Conservation (phyloP, 208 protist genomes). For the Trypanosoma caninum region DNA sequence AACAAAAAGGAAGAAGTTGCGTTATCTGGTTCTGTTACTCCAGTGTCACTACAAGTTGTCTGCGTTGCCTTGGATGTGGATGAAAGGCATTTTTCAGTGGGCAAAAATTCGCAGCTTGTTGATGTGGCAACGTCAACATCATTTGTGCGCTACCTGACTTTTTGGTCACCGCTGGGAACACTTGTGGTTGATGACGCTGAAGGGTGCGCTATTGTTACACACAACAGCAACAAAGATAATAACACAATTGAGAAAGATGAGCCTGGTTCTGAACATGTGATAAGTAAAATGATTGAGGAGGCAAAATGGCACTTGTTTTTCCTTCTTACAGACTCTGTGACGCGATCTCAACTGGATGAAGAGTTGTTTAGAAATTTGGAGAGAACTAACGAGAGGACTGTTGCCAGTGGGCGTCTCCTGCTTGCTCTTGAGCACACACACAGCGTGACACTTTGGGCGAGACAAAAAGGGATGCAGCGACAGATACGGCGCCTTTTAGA, state of each 20-base stretch:
- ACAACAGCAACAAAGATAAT: not conserved
- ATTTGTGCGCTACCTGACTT: slow-evolving; percentile 6
- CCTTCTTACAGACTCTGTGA: not conserved
- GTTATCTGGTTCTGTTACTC: not conserved
- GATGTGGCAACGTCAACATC: not conserved
- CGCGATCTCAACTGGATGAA: not conserved
- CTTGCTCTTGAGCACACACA: slow-evolving; percentile 6
- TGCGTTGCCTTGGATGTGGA: slow-evolving; percentile 7
- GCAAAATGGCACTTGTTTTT: not conserved
- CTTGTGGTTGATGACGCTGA: slow-evolving; percentile 5
- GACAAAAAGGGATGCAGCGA: slow-evolving; percentile 12
- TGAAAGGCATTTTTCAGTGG: not conserved
- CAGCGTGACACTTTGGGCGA: not conserved
- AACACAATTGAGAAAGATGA: not conserved
- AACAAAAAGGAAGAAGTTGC: slow-evolving; percentile 9
- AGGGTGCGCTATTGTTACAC: not conserved
- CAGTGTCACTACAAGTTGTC: not conserved
- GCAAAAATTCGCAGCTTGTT: not conserved
- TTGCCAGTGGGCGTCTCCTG: not conserved
- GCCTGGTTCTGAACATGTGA: no score
- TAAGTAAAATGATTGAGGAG: not conserved
- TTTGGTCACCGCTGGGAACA: slow-evolving; percentile 15
- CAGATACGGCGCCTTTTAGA: not conserved
- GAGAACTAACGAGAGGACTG: not conserved
- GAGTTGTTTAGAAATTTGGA: not conserved